Percentiles rank a stretch among this genome's conserved stretches.
Conservation (phyloP, 441 rosid genomes). For the Mallotus japonicus region DNA sequence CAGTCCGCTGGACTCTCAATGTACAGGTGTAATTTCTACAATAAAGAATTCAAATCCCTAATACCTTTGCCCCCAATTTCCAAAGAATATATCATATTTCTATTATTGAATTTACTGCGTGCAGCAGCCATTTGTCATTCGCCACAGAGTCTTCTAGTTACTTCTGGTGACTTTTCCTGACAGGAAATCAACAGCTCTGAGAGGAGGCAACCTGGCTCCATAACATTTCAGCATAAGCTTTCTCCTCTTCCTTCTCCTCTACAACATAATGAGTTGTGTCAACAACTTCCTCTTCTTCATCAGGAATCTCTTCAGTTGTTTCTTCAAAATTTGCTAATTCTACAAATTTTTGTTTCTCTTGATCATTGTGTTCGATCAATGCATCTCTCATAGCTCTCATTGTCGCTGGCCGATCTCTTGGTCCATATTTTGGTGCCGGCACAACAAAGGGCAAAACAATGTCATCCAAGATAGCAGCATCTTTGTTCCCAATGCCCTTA, state of each 20-base stretch:
- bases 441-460: constrained; percentile 65
- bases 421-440: constrained; percentile 75
- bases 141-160: neutral
- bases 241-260: constrained; percentile 79
- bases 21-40: neutral
- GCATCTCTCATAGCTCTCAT: constrained; percentile 71
- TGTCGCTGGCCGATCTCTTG: constrained; percentile 77
- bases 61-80: neutral
- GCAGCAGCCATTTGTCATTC: neutral
- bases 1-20: neutral
- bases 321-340: constrained; percentile 44
- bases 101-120: neutral
- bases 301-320: constrained; percentile 46
- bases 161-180: neutral
- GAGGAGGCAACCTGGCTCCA: constrained; percentile 75
- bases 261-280: constrained; percentile 36
- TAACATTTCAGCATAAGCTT: constrained; percentile 62
- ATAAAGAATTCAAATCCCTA: neutral
- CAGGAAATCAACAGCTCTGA: constrained; percentile 35
- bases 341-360: constrained; percentile 32
- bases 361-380: constrained; percentile 37
- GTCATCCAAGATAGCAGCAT: constrained; percentile 47
- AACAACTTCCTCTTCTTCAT: constrained; percentile 54
- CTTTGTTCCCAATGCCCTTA: constrained; percentile 22
- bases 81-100: constrained; percentile 10